A percentile compares a stretch with the other conserved stretches of the same genome.
Conservation (phyloP, 2,329 filamentous ascomycete genomes). For the Triangularia verruculosa region DNA sequence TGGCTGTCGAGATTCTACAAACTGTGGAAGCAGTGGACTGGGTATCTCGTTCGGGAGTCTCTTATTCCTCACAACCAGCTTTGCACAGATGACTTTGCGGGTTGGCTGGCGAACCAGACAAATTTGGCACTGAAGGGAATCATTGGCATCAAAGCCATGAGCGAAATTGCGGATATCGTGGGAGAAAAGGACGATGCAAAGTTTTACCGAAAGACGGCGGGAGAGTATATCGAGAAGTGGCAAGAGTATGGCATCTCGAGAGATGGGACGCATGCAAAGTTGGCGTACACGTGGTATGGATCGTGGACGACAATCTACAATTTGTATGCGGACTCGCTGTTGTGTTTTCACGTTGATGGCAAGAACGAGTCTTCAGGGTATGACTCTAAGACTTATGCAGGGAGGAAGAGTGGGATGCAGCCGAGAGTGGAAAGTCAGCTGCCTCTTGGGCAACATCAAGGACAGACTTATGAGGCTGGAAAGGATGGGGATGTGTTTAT, state of each 20-base stretch:
- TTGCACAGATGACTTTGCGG: constrained; percentile 72
- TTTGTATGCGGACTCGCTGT: constrained; percentile 69
- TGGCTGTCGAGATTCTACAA: constrained; percentile 52
- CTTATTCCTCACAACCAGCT: constrained; percentile 67
- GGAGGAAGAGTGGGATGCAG: constrained; percentile 26
- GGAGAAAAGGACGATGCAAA: constrained; percentile 46
- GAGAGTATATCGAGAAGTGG: constrained; percentile 68
- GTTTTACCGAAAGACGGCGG: constrained; percentile 55
- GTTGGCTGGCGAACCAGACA: constrained; percentile 67
- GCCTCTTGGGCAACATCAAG: constrained; percentile 12
- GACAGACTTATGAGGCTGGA: background rate
- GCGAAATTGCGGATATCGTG: constrained; percentile 59
- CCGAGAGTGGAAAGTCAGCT: constrained; percentile 16
- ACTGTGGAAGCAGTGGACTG: constrained; percentile 68
- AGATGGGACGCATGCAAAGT: constrained; percentile 69
- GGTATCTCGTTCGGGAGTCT: constrained; percentile 67
- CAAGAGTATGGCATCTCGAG: constrained; percentile 66
- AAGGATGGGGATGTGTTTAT: constrained; percentile 52
- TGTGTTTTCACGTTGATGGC: constrained; percentile 67
- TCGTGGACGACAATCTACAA: constrained; percentile 82
- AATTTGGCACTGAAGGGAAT: constrained; percentile 77
- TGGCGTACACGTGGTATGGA: constrained; percentile 78
- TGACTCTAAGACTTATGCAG: constrained; percentile 1
- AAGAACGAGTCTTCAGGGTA: background rate
- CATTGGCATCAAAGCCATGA: constrained; percentile 75